Evolutionary conservation across 1,139 yeast genomes (phyloP), one percentile per base, ranked within the genome.

Genomic region (Yamadazyma dendronema): DNA sequence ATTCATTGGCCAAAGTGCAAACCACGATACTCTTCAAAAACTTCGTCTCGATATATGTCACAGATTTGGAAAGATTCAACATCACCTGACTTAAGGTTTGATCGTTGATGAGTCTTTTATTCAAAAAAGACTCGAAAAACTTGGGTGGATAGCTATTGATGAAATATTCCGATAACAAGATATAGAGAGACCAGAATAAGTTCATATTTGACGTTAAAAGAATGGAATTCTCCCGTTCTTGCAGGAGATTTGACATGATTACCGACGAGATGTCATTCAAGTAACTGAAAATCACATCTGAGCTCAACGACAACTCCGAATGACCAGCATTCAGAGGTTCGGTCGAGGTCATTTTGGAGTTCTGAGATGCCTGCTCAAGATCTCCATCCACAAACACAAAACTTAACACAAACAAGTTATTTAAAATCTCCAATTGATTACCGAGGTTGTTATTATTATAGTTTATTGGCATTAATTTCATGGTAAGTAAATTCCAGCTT

Each of bases 151-250:
- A 56, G 35, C 56, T 51, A 42, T 60, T 58, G 35, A 57, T 56
- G 24, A 65, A 57, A 42, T 66, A 67, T 22, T 59, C 61, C 6
- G 76, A 69, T 15, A 72, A 52, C 14, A 71, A 42, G 4, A 65
- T 56, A 46, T 71, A 72, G 17, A 72, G 69, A 39, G 65, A 60
- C 77, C 76, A 72, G 43, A 71, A 68, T 39, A 70, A 57, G 13
- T 54, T 44, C 39, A 58, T 43, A 37, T 61, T 44, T 4, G 34
- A 25, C 5, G 34, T 35, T 12, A 41, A 30, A 12, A 46, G 32
- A 4, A 17, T 14, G 17, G 21, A 12, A 16, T 31, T 29, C 6
- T 42, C 43, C 15, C 34, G 32, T 2, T 38, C 40, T 14, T 37
- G 40, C 9, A 31, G 47, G 31, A 62, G 52, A 35, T 61, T 61